phyloP scores from a whole-genome alignment of 2,329 filamentous ascomycete species.

The Epichloe elymi region DNA sequence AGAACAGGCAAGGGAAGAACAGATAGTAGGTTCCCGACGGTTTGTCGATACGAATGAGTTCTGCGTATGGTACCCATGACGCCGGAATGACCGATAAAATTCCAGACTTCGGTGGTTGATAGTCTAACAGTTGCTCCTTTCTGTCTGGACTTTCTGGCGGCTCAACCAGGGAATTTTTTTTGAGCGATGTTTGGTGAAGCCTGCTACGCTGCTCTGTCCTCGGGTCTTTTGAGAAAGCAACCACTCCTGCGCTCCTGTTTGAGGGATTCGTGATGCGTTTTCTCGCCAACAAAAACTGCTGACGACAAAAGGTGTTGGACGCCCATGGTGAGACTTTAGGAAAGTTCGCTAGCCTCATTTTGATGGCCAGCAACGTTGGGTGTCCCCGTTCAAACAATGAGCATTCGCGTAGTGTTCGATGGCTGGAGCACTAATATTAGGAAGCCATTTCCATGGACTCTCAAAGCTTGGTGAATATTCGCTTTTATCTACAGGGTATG shows the following conservation, averaged over 20 bases:
- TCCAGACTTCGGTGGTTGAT: conserved; percentile 58
- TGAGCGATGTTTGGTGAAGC: not conserved
- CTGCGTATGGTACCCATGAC: conserved; percentile 66
- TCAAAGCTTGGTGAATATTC: too few species aligned
- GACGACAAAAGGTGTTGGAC: not conserved
- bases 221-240: not conserved
- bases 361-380: not conserved
- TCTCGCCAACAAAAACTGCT: not conserved
- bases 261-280: not conserved
- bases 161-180: not conserved
- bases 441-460: too few species aligned
- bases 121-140: conserved; percentile 21
- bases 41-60: conserved; percentile 70
- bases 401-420: too few species aligned
- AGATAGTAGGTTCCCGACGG: conserved; percentile 74
- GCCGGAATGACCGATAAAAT: conserved; percentile 55
- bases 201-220: not conserved
- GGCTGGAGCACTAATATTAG: too few species aligned
- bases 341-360: conserved; percentile 1
- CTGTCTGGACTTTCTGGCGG: not conserved
- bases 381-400: too few species aligned
- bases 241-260: not conserved
- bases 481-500: not conserved
- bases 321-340: not conserved
- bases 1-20: conserved; percentile 76